These are phyloP conservation scores for Daldinia eschscholtzii DNA, from an alignment of 2,329 filamentous ascomycete species.

Conservation along the genomic window DNA sequence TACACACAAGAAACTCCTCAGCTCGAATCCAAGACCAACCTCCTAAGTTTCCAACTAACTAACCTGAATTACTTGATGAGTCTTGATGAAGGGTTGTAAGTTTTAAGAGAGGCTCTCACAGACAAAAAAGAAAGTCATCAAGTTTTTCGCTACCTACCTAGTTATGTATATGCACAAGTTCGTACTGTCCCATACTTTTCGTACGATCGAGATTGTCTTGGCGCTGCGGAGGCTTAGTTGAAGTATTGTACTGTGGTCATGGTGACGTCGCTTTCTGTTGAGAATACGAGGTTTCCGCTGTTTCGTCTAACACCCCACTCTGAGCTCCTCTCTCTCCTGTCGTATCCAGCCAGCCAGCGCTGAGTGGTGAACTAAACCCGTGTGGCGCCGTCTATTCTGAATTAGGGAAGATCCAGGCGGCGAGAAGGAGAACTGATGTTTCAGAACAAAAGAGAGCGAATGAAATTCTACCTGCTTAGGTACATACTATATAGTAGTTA, in stretches of 20 bases:
- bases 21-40: neutral
- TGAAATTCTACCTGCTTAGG: neutral
- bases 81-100: neutral
- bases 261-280: slow-evolving; percentile 39
- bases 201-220: slow-evolving; percentile 28
- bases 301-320: slow-evolving; percentile 35
- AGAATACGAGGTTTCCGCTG: slow-evolving; percentile 43
- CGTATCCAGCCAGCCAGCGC: too few relatives aligned
- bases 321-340: slow-evolving; percentile 5
- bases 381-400: slow-evolving; percentile 3
- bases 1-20: neutral
- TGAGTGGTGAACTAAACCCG: slow-evolving; percentile 3
- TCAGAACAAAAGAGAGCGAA: slow-evolving; percentile 4
- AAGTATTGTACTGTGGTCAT: slow-evolving; percentile 30
- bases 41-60: neutral
- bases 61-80: neutral
- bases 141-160: too few relatives aligned
- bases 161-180: slow-evolving; percentile 1
- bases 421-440: slow-evolving; percentile 6
- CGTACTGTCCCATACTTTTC: slow-evolving; percentile 10
- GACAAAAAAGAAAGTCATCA: neutral
- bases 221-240: slow-evolving; percentile 18
- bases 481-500: too few relatives aligned
- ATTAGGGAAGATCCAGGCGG: slow-evolving; percentile 3
- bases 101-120: neutral